Conservation (phyloP, 352 stramenopile species). For the Phytopythium cucurbitacearum region DNA sequence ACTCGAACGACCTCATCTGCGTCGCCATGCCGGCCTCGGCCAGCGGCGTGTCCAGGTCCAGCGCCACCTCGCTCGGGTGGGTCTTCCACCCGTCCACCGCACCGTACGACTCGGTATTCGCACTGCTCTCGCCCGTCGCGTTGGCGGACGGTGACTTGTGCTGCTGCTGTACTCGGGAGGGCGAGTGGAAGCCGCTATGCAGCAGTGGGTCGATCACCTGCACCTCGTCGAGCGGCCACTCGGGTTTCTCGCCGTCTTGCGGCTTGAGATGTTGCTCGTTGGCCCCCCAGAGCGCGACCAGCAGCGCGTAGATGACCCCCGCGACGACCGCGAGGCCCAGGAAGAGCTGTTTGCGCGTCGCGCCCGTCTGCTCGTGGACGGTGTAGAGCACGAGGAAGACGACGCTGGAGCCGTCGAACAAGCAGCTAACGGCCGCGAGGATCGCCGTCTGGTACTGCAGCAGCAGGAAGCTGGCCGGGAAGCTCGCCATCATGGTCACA, state of each 20-base stretch:
- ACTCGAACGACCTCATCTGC: conserved; percentile 79
- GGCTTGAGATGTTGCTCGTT: conserved; percentile 56
- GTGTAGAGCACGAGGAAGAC: conserved; percentile 70
- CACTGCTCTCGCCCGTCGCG: conserved; percentile 10
- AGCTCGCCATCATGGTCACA: conserved; percentile 82
- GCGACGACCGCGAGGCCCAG: conserved; percentile 41
- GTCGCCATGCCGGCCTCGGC: conserved; percentile 53
- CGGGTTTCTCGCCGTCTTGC: conserved; percentile 9
- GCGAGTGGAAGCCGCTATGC: too few relatives aligned
- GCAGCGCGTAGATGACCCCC: conserved; percentile 39
- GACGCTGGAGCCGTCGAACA: conserved; percentile 73
- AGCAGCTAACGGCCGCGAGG: conserved; percentile 70
- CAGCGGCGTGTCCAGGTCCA: conserved; percentile 22
- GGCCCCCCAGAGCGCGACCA: conserved; percentile 72
- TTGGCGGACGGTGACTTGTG: conserved; percentile 25
- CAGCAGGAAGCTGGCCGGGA: conserved; percentile 68
- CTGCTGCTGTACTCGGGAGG: conserved; percentile 9
- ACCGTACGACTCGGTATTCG: conserved; percentile 13
- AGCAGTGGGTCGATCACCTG: conserved; percentile 10
- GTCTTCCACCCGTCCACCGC: conserved; percentile 17
- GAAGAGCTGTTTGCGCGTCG: conserved; percentile 44
- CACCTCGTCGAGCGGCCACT: conserved; percentile 8
- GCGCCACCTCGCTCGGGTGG: conserved; percentile 12
- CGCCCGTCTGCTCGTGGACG: conserved; percentile 40
- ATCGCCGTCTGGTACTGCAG: conserved; percentile 73